Evolutionary conservation across 306 rosid genomes (phyloP).

Genomic region (Sicyos baderoa): DNA sequence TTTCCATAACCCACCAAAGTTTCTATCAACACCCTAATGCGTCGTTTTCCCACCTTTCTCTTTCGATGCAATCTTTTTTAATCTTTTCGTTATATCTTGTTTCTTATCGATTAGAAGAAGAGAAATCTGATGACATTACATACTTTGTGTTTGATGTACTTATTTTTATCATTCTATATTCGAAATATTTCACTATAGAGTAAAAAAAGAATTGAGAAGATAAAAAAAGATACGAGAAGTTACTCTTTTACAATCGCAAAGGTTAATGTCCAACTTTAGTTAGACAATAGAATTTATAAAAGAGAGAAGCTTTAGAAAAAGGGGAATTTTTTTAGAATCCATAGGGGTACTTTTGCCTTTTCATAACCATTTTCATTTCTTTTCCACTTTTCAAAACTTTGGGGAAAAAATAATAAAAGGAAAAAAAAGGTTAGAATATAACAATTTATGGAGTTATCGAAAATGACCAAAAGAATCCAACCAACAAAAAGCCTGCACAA

Average conservation of each 20-base stretch:
- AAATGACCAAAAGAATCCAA: slow-evolving; percentile 36
- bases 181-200: not conserved
- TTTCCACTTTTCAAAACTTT: slow-evolving; percentile 15
- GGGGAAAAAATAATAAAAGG: too few species aligned
- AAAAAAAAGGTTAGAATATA: slow-evolving; percentile 23
- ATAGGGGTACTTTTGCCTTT: slow-evolving; percentile 21
- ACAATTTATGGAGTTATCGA: slow-evolving; percentile 39
- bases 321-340: slow-evolving; percentile 7
- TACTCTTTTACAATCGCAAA: slow-evolving; percentile 12
- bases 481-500: slow-evolving; percentile 16
- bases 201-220: slow-evolving; percentile 2
- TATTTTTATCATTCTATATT: not conserved
- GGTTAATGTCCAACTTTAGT: slow-evolving; percentile 23
- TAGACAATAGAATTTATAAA: slow-evolving; percentile 8
- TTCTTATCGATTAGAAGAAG: not conserved
- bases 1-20: not conserved
- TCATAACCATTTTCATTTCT: slow-evolving; percentile 16
- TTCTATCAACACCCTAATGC: not conserved
- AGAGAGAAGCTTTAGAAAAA: slow-evolving; percentile 13
- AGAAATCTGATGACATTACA: too few species aligned
- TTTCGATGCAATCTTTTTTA: too few species aligned
- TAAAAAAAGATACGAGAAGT: slow-evolving; percentile 25
- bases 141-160: too few species aligned
- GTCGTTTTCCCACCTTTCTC: not conserved
- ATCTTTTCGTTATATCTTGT: not conserved